phyloP scores from a whole-genome alignment of 2,329 filamentous ascomycete genomes.

The Erysiphe neolycopersici region DNA sequence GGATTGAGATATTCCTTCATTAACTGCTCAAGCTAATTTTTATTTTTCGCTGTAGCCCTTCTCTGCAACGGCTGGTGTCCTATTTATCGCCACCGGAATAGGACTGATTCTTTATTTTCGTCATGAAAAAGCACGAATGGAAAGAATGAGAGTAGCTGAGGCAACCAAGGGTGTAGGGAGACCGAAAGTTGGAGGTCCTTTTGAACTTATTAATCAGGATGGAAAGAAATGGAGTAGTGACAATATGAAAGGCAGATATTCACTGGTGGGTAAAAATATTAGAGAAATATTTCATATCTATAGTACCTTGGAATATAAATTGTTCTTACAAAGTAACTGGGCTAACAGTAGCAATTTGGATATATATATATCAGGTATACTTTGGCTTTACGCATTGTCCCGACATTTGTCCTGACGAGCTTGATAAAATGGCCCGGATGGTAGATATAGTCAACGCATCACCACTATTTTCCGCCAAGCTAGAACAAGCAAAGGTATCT shows the following conservation, averaged over 20 bases:
- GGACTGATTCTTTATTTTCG: constrained; percentile 78
- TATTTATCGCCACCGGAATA: constrained; percentile 58
- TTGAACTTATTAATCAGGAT: constrained; percentile 58
- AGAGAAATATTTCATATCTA: no score
- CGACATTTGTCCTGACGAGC: constrained; percentile 94
- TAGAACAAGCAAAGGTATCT: constrained; percentile 20
- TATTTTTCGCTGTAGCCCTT: constrained; percentile 37
- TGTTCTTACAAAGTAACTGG: no score
- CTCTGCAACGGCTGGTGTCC: constrained; percentile 65
- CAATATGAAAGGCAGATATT: constrained; percentile 69
- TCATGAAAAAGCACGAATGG: constrained; percentile 73
- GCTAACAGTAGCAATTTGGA: not conserved
- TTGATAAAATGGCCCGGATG: constrained; percentile 98
- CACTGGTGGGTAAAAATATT: constrained; percentile 23
- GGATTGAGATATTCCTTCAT: no score
- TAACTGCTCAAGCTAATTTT: not conserved
- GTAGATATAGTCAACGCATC: constrained; percentile 40
- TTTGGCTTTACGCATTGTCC: constrained; percentile 97
- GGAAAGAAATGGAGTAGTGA: constrained; percentile 51
- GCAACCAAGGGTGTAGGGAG: constrained; percentile 77
- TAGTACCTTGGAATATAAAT: not conserved
- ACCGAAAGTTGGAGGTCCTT: constrained; percentile 78
- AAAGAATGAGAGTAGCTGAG: constrained; percentile 68
- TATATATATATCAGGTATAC: constrained; percentile 43
- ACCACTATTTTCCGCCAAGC: constrained; percentile 5